Evolutionary conservation across 305 asterid species (phyloP).

Genomic region (Withania somnifera): DNA sequence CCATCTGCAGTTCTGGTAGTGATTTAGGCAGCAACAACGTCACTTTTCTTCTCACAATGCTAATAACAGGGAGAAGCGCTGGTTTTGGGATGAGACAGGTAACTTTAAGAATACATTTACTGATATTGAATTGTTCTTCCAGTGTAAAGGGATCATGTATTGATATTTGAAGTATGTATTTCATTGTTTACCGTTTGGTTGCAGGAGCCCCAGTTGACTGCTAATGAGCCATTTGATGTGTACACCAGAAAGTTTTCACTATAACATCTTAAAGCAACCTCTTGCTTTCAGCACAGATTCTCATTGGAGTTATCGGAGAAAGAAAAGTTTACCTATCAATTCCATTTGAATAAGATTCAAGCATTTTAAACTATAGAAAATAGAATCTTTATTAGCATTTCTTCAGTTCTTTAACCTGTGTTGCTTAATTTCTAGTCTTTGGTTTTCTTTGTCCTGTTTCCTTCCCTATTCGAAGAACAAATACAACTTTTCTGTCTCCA

Average conservation of each 20-base stretch:
- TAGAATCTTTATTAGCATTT: background rate
- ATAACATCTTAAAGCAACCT: slow-evolving; percentile 9
- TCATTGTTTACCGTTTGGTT: background rate
- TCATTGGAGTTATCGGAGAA: background rate
- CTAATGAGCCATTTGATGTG: slow-evolving; percentile 63
- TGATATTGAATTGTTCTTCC: background rate
- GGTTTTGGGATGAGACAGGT: slow-evolving; percentile 57
- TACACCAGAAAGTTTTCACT: slow-evolving; percentile 70
- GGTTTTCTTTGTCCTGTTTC: background rate
- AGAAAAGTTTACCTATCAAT: background rate
- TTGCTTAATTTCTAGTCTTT: background rate
- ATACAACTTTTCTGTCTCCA: background rate
- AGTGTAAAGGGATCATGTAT: background rate
- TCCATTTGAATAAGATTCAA: background rate
- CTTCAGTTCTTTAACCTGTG: background rate
- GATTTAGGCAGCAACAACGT: slow-evolving; percentile 44
- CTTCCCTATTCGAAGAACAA: background rate
- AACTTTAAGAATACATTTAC: background rate
- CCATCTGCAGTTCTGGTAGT: slow-evolving; percentile 35
- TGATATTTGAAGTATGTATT: background rate
- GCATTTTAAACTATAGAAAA: background rate
- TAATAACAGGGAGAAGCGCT: slow-evolving; percentile 58
- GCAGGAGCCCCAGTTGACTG: slow-evolving; percentile 72
- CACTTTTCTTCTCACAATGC: slow-evolving; percentile 58
- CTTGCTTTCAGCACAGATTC: background rate